Evolutionary conservation across 1,284 basidiomycete species (phyloP).

Genomic region (Irpex lacteus): DNA sequence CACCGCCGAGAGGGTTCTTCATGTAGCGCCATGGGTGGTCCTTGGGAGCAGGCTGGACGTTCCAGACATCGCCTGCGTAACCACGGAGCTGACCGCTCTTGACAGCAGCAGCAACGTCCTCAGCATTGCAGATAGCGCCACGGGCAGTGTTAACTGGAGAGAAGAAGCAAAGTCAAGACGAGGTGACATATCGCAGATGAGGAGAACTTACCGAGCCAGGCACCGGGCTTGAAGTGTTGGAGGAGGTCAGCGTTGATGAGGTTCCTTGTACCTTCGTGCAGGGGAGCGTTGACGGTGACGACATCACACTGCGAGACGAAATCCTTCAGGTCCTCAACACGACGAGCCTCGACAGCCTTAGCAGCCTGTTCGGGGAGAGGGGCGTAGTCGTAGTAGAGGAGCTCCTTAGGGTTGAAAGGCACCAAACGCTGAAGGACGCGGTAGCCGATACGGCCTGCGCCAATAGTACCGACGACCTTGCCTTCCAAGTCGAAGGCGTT

Average conservation of each 20-base stretch:
- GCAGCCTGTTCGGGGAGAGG: constrained; percentile 77
- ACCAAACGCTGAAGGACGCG: constrained; percentile 85
- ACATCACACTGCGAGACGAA: constrained; percentile 85
- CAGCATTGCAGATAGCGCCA: constrained; percentile 87
- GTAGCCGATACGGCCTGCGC: constrained; percentile 87
- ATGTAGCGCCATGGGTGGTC: constrained; percentile 87
- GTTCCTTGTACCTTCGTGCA: constrained; percentile 85
- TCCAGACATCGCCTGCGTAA: constrained; percentile 73
- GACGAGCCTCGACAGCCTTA: constrained; percentile 69
- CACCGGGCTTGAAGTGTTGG: constrained; percentile 86
- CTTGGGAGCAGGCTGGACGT: constrained; percentile 81
- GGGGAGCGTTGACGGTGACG: constrained; percentile 87
- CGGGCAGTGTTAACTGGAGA: constrained; percentile 82
- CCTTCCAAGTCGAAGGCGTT: constrained; percentile 87
- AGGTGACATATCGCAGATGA: not conserved
- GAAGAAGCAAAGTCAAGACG: not conserved
- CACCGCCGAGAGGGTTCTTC: constrained; percentile 81
- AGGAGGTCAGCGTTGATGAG: constrained; percentile 84
- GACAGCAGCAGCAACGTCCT: constrained; percentile 78
- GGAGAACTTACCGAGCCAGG: constrained; percentile 56
- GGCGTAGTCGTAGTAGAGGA: constrained; percentile 92
- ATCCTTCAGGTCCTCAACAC: constrained; percentile 81
- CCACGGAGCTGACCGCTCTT: constrained; percentile 75
- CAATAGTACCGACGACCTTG: constrained; percentile 90
- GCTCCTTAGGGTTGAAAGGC: constrained; percentile 89